These are phyloP conservation scores for Phytophthora constricta DNA, from an alignment of 352 stramenopile genomes.

Conservation along the genomic window DNA sequence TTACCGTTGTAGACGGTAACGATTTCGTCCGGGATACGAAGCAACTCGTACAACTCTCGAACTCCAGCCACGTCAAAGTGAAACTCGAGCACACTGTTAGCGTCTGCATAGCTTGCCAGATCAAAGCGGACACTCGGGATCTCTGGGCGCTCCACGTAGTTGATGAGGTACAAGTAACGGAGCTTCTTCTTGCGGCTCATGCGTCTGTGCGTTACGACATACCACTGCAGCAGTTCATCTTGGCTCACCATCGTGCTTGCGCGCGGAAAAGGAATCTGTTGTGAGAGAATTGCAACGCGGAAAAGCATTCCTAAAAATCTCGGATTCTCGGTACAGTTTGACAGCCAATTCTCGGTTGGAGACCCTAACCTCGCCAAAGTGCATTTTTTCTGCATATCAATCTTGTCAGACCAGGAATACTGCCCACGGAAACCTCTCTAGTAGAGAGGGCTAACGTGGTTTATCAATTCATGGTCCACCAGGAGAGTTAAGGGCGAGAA, in stretches of 20 bases:
- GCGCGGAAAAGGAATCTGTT: not conserved
- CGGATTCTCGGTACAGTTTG: not conserved
- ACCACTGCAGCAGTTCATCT: slow-evolving; percentile 4
- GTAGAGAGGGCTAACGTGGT: too few species aligned
- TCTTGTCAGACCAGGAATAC: not conserved
- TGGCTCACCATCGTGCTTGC: not conserved
- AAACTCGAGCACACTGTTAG: slow-evolving; percentile 16
- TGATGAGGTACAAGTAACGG: not conserved
- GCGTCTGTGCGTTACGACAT: not conserved
- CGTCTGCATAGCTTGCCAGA: slow-evolving; percentile 2
- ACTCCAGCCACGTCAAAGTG: slow-evolving; percentile 6
- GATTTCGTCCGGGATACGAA: too few species aligned
- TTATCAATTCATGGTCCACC: too few species aligned
- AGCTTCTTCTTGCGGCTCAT: slow-evolving; percentile 15
- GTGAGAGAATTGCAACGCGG: not conserved
- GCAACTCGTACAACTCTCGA: too few species aligned
- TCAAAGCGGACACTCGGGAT: slow-evolving; percentile 1
- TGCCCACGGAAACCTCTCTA: not conserved
- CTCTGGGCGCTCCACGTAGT: slow-evolving; percentile 1
- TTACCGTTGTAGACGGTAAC: not conserved
- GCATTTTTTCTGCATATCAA: not conserved
- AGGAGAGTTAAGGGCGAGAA: too few species aligned
- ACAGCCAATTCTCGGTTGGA: not conserved
- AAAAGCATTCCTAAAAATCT: not conserved
- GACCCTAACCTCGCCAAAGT: not conserved